These are phyloP conservation scores for Cornus kousa DNA, from an alignment of 148 eudicot genomes.

Conservation along the genomic window DNA sequence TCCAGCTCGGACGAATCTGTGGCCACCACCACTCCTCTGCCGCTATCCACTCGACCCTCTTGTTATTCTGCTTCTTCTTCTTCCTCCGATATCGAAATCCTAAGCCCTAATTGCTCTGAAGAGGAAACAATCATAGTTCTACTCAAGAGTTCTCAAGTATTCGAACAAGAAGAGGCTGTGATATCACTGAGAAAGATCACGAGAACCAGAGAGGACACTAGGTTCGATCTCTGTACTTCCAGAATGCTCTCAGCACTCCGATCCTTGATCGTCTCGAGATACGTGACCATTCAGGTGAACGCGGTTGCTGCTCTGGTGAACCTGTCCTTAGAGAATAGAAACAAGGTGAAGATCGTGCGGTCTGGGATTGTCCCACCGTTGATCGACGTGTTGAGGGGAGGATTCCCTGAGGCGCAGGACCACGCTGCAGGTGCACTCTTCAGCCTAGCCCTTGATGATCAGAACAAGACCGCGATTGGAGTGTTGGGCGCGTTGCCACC, in stretches of 20 bases:
- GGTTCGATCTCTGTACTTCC: conserved; percentile 57
- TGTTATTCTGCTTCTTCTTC: conserved; percentile 59
- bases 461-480: conserved; percentile 83
- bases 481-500: conserved; percentile 80
- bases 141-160: conserved; percentile 45
- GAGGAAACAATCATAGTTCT: conserved; percentile 45
- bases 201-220: conserved; percentile 49
- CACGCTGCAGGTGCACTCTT: conserved; percentile 88
- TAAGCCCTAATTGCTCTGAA: conserved; percentile 23
- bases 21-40: conserved; percentile 46
- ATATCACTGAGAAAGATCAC: conserved; percentile 57
- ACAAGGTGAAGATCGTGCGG: conserved; percentile 85
- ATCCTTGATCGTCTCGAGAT: conserved; percentile 52
- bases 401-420: conserved; percentile 74
- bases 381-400: conserved; percentile 62
- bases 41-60: conserved; percentile 56
- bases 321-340: conserved; percentile 62
- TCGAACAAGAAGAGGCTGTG: conserved; percentile 62
- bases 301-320: conserved; percentile 77
- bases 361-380: conserved; percentile 73
- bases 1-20: conserved; percentile 54
- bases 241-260: conserved; percentile 54
- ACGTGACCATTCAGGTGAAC: conserved; percentile 56
- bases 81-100: conserved; percentile 41
- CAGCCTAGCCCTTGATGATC: conserved; percentile 77